Base-by-base conservation (phyloP, 176 grass and related monocot genomes). In the Oryza punctata region DNA sequence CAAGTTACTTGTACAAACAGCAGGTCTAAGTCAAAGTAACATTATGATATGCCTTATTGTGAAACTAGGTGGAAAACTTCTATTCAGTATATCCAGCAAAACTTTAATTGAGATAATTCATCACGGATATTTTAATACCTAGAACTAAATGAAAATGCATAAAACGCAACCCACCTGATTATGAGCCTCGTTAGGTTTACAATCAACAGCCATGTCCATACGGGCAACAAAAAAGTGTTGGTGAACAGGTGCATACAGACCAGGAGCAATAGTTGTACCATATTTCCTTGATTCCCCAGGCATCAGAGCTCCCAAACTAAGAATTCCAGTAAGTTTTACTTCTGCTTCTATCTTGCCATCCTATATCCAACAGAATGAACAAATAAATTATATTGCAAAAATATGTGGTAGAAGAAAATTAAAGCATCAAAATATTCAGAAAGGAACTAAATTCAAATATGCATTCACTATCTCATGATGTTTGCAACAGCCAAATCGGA, bases 161-260 rank as follows among this genome's bases (percentile, higher is more conserved):
- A 50, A n/a, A 19, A 81, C 23, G 41, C 12, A 25, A 80, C 49
- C n/a, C 68, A 99, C 97, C 97, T 99, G 97, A 85, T 99, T 99
- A 91, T 89, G 91, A 40, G 93, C 78, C 80, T 99, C 97, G 12
- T 87, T 96, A 43, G 97, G 93, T 83, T 96, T 99, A 73, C 97
- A 99, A 83, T 99, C 97, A 60, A 99, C 65, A 50, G 97, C 89
- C 97, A 99, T 99, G 78, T 99, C 89, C 93, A 99, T 99, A 71
- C 97, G 97, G 41, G 97, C 91, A 91, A 99, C 94, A 89, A 99
- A 99, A 84, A 99, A 99, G 94, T 96, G 97, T 70, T 96, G 97
- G 79, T 99, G 97, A 86, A 99, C 97, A 41, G 97, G 97, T 91
- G 97, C 97, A 89, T 99, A 99, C 82, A 99, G 70, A 88, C 91